Conservation (phyloP, 2,329 filamentous ascomycete genomes). For the Sporothrix humicola region DNA sequence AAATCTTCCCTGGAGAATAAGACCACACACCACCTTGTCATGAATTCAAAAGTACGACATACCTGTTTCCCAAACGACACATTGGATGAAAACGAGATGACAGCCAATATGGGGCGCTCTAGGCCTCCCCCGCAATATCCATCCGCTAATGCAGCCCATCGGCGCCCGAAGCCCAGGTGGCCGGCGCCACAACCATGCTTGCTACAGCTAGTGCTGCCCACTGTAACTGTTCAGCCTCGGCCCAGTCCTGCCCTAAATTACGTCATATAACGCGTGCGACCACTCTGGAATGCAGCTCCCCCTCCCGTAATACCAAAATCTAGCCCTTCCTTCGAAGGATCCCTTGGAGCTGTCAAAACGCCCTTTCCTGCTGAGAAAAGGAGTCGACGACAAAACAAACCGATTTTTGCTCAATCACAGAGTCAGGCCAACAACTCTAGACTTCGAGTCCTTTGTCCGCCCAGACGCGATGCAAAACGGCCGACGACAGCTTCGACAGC, state of each 20-base stretch:
- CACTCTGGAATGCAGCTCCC: constrained; percentile 14
- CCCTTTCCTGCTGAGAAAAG: not conserved
- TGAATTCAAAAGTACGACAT: not conserved
- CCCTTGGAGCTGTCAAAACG: not conserved
- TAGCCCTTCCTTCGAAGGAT: constrained; percentile 14
- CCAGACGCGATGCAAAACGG: constrained; percentile 12
- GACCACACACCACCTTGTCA: not conserved
- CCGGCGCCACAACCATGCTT: not conserved
- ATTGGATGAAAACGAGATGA: not conserved
- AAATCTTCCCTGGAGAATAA: not conserved
- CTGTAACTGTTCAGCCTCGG: constrained; percentile 21
- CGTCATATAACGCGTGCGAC: constrained; percentile 26
- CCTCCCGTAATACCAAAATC: constrained; percentile 10
- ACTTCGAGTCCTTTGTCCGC: not conserved
- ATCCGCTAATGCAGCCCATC: constrained; percentile 16
- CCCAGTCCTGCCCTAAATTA: constrained; percentile 18
- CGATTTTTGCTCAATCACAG: too few relatives aligned
- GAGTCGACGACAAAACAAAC: too few relatives aligned
- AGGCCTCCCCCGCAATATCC: constrained; percentile 2
- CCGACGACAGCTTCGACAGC: constrained; percentile 7
- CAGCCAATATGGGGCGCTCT: constrained; percentile 1
- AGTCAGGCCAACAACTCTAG: not conserved
- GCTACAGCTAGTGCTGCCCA: not conserved
- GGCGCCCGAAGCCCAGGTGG: not conserved
- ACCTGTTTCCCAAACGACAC: not conserved